A percentile compares a stretch with the other conserved stretches of the same genome.
These are phyloP conservation scores for Potentilla sterilis DNA, from an alignment of 306 rosid species.

Conservation along the genomic window DNA sequence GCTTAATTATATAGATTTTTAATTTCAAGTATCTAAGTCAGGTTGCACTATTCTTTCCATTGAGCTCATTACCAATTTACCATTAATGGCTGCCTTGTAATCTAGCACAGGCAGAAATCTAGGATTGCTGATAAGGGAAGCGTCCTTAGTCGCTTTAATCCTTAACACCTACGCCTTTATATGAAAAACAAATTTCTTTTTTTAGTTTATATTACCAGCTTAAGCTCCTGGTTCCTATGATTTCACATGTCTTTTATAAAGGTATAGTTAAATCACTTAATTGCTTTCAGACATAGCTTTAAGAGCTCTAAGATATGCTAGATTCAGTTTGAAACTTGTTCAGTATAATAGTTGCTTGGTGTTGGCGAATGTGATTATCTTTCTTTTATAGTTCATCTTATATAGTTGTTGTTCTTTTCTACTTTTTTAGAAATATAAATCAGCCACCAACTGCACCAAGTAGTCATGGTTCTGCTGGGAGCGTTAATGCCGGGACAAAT, in stretches of 20 bases:
- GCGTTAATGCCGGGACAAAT: no score
- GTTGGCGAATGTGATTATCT: no score
- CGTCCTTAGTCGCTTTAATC: not conserved
- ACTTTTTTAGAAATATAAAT: no score
- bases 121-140: not conserved
- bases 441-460: no score
- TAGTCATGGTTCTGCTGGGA: no score
- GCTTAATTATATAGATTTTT: not conserved
- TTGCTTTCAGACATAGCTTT: not conserved
- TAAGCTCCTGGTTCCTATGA: not conserved
- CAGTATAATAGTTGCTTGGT: not conserved
- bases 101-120: not conserved
- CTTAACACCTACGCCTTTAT: not conserved
- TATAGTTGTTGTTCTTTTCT: no score
- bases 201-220: not conserved
- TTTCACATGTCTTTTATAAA: not conserved
- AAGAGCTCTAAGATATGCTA: not conserved
- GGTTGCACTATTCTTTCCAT: not conserved
- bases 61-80: not conserved
- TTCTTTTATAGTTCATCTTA: no score
- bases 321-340: not conserved
- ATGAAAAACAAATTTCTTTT: not conserved
- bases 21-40: not conserved
- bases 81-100: not conserved
- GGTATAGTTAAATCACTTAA: not conserved